These are phyloP conservation scores for Tetraselmis chui DNA, from an alignment of 139 green algal genomes.

Conservation along the genomic window DNA sequence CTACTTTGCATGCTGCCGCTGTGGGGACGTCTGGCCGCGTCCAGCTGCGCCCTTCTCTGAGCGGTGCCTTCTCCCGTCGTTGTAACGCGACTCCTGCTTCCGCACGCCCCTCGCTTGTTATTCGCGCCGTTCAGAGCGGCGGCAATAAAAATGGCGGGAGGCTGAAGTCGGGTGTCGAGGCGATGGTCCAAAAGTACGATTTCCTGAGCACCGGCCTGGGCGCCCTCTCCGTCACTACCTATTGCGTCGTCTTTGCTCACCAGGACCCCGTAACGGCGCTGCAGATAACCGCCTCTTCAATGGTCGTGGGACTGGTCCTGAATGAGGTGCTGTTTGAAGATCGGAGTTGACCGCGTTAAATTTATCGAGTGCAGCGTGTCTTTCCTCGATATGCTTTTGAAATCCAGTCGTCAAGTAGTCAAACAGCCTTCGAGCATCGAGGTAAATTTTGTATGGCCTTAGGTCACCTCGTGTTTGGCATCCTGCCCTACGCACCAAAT, in stretches of 20 bases:
- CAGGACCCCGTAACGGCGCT: conserved; percentile 48
- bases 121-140: not conserved
- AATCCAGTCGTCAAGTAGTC: too few species aligned
- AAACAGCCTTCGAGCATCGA: too few species aligned
- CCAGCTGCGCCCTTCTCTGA: not conserved
- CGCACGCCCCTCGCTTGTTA: not conserved
- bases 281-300: conserved; percentile 39
- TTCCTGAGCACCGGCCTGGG: conserved; percentile 43
- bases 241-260: conserved; percentile 34
- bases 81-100: not conserved
- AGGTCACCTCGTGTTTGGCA: too few species aligned
- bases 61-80: not conserved
- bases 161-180: not conserved
- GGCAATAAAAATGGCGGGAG: not conserved
- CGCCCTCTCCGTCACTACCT: conserved; percentile 45
- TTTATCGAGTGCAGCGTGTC: too few species aligned
- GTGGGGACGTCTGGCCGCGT: not conserved
- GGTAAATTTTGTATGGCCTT: too few species aligned
- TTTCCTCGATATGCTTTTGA: too few species aligned
- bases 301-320: conserved; percentile 36
- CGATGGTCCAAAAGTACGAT: conserved; percentile 36
- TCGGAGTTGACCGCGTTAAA: too few species aligned
- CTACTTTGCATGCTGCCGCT: too few species aligned
- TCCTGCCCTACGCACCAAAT: too few species aligned
- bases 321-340: conserved; percentile 9